Evolutionary conservation across 345 rosid species (phyloP), one percentile per base, ranked within the genome.

Genomic region (Sisymbrium irio): DNA sequence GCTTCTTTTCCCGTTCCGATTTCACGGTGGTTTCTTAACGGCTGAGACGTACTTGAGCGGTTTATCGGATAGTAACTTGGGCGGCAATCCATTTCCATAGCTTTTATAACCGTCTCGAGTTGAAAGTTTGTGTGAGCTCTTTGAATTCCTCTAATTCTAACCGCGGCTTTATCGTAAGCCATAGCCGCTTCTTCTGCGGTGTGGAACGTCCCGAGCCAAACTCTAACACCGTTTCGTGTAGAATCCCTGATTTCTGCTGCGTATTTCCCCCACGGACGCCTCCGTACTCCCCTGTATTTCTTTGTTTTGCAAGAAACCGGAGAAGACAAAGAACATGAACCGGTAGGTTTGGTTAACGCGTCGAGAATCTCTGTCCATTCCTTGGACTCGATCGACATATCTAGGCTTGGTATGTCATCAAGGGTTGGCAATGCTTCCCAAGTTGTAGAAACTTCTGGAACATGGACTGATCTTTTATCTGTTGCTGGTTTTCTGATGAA

Each of bases 191-290:
- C 91, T 62, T 93, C 98, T 11, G 96, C 96, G 0, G 96, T 89
- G 6, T 80, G 82, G 47, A 90, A 93, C 6, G 98, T 93, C 71
- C 98, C 97, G 0, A 93, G 93, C 97, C 97, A 93, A 69, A 86
- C 89, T 28, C 98, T 73, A 11, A 84, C 87, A 9, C 96, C 93
- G 41, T 90, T 88, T 18, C 82, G 78, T 9, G 85, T 70, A 2
- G 95, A 87, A 59, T 93, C 98, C 75, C 97, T 77, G 53, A 93
- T 93, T 82, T 90, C 97, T 0, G 98, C 97, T 5, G 97, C 97
- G 11, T 81, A 90, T 66, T 89, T 93, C 1, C 97, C 98, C 98
- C 96, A 90, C 0, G 95, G 98, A 72, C 97, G 81, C 63, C 89
- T 75, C 71, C 98, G 65, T 17, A 90, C 98, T 47, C 98, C 98